Conservation (phyloP, 176 grass and related monocot species). For the Secale cereale region DNA sequence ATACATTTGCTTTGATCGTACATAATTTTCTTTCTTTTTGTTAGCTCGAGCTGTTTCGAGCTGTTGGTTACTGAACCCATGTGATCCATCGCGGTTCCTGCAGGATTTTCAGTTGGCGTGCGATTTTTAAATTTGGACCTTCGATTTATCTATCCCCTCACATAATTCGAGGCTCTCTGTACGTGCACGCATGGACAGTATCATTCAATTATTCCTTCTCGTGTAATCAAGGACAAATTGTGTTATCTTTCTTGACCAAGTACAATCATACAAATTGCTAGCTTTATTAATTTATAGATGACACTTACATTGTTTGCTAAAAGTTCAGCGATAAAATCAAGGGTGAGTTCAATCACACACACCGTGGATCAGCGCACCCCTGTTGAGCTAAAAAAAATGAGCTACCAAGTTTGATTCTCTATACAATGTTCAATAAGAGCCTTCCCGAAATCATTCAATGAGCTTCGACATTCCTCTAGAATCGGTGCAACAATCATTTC, state of each 20-base stretch:
- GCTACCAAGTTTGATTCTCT: no score
- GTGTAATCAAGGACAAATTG: background rate
- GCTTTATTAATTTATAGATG: no score
- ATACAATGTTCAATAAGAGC: no score
- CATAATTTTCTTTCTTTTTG: background rate
- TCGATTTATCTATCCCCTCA: background rate
- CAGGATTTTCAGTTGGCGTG: constrained; percentile 17
- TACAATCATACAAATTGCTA: background rate
- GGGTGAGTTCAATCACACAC: no score
- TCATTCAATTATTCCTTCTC: background rate
- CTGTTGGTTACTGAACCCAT: constrained; percentile 36
- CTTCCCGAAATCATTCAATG: no score
- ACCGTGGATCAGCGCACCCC: no score
- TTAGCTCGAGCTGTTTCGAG: constrained; percentile 22
- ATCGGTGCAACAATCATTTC: no score
- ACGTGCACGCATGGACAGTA: constrained; percentile 29
- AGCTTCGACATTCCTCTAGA: no score
- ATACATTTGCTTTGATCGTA: background rate
- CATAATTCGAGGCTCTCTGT: constrained; percentile 21
- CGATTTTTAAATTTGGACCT: background rate
- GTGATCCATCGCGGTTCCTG: constrained; percentile 1
- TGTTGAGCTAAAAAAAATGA: no score
- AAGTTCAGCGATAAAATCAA: no score
- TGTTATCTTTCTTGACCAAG: background rate
- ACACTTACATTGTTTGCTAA: no score